Percentiles rank a stretch among this genome's conserved stretches.
phyloP scores from a whole-genome alignment of 306 rosid species.

The Vicia faba region DNA sequence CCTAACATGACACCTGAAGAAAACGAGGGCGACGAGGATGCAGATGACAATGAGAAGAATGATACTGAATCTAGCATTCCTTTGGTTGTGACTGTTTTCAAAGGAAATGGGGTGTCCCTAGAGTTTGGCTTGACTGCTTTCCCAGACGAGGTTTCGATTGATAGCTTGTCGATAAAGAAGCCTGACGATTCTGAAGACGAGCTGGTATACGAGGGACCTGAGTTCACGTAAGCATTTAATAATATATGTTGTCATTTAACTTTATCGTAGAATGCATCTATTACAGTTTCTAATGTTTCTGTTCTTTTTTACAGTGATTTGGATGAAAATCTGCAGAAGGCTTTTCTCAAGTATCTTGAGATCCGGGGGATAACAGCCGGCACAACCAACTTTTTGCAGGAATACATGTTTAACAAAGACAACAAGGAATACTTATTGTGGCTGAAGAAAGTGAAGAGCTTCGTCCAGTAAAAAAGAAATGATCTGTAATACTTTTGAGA shows the following conservation, averaged over 20 bases:
- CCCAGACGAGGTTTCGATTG: slow-evolving; percentile 67
- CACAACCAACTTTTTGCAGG: slow-evolving; percentile 61
- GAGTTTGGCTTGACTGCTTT: slow-evolving; percentile 83
- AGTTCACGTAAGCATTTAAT: slow-evolving; percentile 58
- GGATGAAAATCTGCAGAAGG: slow-evolving; percentile 86
- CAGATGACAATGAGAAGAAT: slow-evolving; percentile 29
- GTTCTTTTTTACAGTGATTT: slow-evolving; percentile 58
- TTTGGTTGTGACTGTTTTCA: slow-evolving; percentile 65
- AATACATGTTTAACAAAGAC: slow-evolving; percentile 74
- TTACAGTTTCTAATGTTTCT: slow-evolving; percentile 1
- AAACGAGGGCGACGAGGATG: slow-evolving; percentile 41
- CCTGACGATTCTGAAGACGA: slow-evolving; percentile 55
- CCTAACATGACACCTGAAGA: slow-evolving; percentile 50
- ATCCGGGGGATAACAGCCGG: slow-evolving; percentile 64
- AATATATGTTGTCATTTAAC: not conserved
- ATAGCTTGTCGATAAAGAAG: slow-evolving; percentile 66
- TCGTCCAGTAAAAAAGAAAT: slow-evolving; percentile 46
- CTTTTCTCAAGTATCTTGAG: slow-evolving; percentile 77
- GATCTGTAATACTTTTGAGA: slow-evolving; percentile 1
- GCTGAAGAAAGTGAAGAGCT: slow-evolving; percentile 80
- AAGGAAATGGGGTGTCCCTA: slow-evolving; percentile 53
- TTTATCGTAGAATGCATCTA: not conserved
- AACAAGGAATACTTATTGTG: slow-evolving; percentile 65
- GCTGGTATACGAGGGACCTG: slow-evolving; percentile 85
- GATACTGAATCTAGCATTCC: slow-evolving; percentile 63